phyloP scores from a whole-genome alignment of 768 basidiomycete genomes.

The Psilocybe azurescens region DNA sequence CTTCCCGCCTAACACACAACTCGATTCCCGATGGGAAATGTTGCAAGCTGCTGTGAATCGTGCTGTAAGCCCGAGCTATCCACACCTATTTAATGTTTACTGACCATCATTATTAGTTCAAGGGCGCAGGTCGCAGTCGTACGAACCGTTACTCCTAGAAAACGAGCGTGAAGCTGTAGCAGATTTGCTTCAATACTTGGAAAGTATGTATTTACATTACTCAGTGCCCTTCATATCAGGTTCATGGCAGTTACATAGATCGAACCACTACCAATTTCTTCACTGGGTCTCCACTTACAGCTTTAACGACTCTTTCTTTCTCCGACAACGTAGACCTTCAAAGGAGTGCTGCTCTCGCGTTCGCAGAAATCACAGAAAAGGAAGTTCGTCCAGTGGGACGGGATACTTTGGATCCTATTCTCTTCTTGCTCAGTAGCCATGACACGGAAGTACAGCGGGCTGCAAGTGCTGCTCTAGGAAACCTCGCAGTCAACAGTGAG shows the following conservation, averaged over 20 bases:
- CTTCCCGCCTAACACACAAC: constrained; percentile 7
- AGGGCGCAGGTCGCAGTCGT: constrained; percentile 84
- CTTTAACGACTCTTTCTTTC: constrained; percentile 96
- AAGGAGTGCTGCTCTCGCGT: constrained; percentile 95
- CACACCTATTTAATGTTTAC: constrained; percentile 22
- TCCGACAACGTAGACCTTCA: constrained; percentile 99
- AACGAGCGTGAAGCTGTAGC: constrained; percentile 98
- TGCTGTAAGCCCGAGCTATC: constrained; percentile 63
- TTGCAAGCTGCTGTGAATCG: constrained; percentile 82
- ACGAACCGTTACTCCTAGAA: constrained; percentile 86
- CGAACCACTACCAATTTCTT: constrained; percentile 99
- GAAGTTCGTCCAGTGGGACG: constrained; percentile 96
- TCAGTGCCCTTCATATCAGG: constrained; percentile 3
- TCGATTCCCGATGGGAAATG: constrained; percentile 63
- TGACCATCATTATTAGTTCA: constrained; percentile 54
- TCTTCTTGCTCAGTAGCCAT: constrained; percentile 96
- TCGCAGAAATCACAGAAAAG: constrained; percentile 99
- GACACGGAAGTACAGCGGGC: constrained; percentile 99
- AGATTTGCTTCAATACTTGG: constrained; percentile 95
- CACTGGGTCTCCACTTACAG: constrained; percentile 87
- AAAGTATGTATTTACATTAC: constrained; percentile 61
- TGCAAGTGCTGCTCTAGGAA: constrained; percentile 95
- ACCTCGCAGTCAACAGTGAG: constrained; percentile 97
- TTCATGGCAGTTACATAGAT: constrained; percentile 56
- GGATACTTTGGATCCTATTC: constrained; percentile 97